Evolutionary conservation across 2,329 filamentous ascomycete genomes (phyloP).

Genomic region (Epichloe bromicola): DNA sequence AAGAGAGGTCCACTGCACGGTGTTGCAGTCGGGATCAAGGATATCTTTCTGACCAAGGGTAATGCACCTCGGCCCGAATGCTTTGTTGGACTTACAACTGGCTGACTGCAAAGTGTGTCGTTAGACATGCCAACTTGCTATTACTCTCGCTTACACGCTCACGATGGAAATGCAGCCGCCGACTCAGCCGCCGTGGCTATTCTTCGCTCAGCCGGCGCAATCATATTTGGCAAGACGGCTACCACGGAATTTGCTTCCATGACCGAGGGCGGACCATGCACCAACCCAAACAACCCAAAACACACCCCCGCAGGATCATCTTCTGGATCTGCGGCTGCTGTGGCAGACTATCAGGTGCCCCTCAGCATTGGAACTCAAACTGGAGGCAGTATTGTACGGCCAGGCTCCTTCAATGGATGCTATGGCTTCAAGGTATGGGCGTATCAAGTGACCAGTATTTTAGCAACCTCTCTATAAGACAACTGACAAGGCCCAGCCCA

Average conservation of each 20-base stretch:
- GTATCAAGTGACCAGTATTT: neutral
- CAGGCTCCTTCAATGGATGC: slow-evolving; percentile 50
- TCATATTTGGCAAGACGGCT: slow-evolving; percentile 37
- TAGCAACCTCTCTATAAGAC: neutral
- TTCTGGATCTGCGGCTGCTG: slow-evolving; percentile 52
- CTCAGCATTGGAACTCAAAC: slow-evolving; percentile 53
- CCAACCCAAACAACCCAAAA: slow-evolving; percentile 51
- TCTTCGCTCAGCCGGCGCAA: slow-evolving; percentile 39
- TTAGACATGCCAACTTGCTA: slow-evolving; percentile 43
- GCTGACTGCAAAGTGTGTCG: neutral
- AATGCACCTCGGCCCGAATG: neutral
- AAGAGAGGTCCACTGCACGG: slow-evolving; percentile 44
- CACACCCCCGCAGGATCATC: slow-evolving; percentile 58
- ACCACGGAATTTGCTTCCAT: slow-evolving; percentile 54
- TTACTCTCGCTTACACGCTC: slow-evolving; percentile 39
- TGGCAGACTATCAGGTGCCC: slow-evolving; percentile 50
- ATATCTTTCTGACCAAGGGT: slow-evolving; percentile 45
- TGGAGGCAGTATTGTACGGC: slow-evolving; percentile 49
- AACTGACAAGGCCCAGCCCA: slow-evolving; percentile 27
- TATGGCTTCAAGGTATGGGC: slow-evolving; percentile 41
- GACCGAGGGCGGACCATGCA: slow-evolving; percentile 38
- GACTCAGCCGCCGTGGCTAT: slow-evolving; percentile 40
- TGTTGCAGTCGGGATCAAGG: slow-evolving; percentile 45
- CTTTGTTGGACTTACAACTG: neutral
- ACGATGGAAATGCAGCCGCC: slow-evolving; percentile 27